Conservation (phyloP, 371 early-diverging fungal genomes). For the Entomophthora muscae region DNA sequence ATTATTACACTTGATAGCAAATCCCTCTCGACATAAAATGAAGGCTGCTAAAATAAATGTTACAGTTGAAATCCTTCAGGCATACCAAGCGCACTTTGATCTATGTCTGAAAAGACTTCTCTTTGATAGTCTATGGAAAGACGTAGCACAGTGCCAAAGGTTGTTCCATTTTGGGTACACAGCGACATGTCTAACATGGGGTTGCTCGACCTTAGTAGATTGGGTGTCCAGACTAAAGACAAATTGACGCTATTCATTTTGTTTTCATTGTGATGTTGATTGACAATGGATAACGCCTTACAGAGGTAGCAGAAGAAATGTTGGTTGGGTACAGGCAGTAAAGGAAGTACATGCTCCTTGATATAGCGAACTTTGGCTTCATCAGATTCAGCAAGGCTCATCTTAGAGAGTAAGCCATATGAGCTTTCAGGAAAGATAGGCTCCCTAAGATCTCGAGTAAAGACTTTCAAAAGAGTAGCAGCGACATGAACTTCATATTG, state of each 20-base stretch:
- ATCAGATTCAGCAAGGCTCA: slow-evolving; percentile 8
- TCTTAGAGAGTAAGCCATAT: slow-evolving; percentile 20
- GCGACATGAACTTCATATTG: neutral
- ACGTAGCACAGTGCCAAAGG: neutral
- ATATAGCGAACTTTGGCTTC: slow-evolving; percentile 19
- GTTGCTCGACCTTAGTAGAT: slow-evolving; percentile 52
- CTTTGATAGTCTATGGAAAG: neutral
- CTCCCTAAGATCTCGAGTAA: slow-evolving; percentile 57
- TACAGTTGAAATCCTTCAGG: too few species aligned
- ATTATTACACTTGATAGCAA: too few species aligned
- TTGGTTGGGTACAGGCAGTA: slow-evolving; percentile 18
- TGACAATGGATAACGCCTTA: slow-evolving; percentile 37
- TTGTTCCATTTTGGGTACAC: slow-evolving; percentile 11
- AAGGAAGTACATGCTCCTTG: slow-evolving; percentile 20
- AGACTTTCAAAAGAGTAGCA: slow-evolving; percentile 39
- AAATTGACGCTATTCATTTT: slow-evolving; percentile 69
- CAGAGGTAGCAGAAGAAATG: slow-evolving; percentile 40
- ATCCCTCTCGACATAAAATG: too few species aligned
- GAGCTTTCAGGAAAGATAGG: slow-evolving; percentile 41
- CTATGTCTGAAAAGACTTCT: neutral
- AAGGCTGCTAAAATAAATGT: too few species aligned
- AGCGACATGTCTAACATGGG: slow-evolving; percentile 29
- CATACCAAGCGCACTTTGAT: too few species aligned
- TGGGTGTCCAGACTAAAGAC: slow-evolving; percentile 75
- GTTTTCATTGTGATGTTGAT: slow-evolving; percentile 35